phyloP scores from a whole-genome alignment of 108 stramenopile species.

The Fistulifera pelliculosa region DNA sequence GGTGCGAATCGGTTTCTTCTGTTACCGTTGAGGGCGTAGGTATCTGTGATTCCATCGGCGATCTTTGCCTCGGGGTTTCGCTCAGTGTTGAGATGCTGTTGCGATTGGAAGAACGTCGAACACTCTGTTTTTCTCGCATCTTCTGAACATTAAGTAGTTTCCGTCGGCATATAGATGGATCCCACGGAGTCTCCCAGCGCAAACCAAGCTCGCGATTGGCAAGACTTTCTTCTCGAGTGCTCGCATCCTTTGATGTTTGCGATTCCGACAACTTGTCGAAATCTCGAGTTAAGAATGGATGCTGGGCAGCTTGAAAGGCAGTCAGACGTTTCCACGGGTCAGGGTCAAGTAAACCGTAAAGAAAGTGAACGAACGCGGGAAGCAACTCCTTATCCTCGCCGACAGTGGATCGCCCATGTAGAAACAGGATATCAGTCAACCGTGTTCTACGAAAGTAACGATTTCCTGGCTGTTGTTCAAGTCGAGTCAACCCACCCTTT shows the following conservation, averaged over 20 bases:
- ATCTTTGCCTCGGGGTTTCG: no score
- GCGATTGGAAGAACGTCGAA: slow-evolving; percentile 8
- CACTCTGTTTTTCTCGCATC: slow-evolving; percentile 45
- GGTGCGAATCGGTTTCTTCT: no score
- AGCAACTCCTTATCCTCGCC: slow-evolving; percentile 48
- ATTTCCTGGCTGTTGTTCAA: slow-evolving; percentile 73
- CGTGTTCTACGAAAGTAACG: slow-evolving; percentile 66
- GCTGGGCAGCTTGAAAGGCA: slow-evolving; percentile 58
- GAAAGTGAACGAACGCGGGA: slow-evolving; percentile 66
- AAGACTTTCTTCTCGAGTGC: slow-evolving; percentile 17
- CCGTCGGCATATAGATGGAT: slow-evolving; percentile 58
- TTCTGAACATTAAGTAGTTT: slow-evolving; percentile 50
- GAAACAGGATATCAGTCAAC: slow-evolving; percentile 65
- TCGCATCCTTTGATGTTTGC: neutral
- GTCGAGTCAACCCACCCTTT: slow-evolving; percentile 58
- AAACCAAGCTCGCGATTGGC: slow-evolving; percentile 45
- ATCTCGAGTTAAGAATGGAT: slow-evolving; percentile 66
- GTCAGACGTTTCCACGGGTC: slow-evolving; percentile 84
- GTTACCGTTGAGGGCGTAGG: no score
- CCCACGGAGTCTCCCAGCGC: slow-evolving; percentile 73
- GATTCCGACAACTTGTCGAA: slow-evolving; percentile 11
- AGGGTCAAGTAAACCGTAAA: slow-evolving; percentile 62
- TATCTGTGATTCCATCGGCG: no score
- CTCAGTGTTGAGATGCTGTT: no score
- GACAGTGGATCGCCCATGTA: slow-evolving; percentile 43